Evolutionary conservation across 345 rosid species (phyloP).

Genomic region (Viola odorata): DNA sequence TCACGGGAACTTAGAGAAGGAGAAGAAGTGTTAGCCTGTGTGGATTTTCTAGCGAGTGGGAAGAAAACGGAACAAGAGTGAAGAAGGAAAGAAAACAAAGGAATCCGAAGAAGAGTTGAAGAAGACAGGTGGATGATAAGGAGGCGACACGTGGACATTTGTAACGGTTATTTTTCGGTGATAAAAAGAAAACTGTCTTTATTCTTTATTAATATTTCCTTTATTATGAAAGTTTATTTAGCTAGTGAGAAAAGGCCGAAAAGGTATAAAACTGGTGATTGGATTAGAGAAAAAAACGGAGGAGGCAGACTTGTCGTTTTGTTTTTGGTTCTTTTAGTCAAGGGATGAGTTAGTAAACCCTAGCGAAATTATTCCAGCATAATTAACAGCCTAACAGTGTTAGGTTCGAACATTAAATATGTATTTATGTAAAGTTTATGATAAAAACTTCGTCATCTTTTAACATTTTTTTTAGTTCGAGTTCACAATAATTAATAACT

Average conservation of each 20-base stretch:
- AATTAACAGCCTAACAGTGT: too few relatives aligned
- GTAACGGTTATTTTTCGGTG: constrained; percentile 38
- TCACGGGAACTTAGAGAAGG: constrained; percentile 1
- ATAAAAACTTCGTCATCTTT: too few relatives aligned
- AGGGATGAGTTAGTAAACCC: background rate
- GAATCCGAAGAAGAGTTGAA: constrained; percentile 35
- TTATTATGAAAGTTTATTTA: background rate
- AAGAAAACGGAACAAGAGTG: constrained; percentile 14
- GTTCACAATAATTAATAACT: too few relatives aligned
- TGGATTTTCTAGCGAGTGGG: constrained; percentile 26
- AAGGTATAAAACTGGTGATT: background rate
- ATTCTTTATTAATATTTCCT: too few relatives aligned
- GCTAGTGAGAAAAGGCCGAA: background rate
- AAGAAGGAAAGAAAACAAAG: constrained; percentile 13
- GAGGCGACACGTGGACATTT: constrained; percentile 43
- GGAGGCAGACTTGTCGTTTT: background rate
- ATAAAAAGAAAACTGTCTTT: background rate
- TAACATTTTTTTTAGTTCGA: too few relatives aligned
- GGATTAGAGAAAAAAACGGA: background rate
- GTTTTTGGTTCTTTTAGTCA: background rate
- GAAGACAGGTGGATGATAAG: constrained; percentile 47
- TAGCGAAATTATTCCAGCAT: too few relatives aligned
- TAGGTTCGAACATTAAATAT: too few relatives aligned
- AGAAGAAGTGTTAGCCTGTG: constrained; percentile 22
- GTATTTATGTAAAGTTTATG: too few relatives aligned